Evolutionary conservation across 805 yeast genomes (phyloP).

Genomic region (Kazachstania viticola): DNA sequence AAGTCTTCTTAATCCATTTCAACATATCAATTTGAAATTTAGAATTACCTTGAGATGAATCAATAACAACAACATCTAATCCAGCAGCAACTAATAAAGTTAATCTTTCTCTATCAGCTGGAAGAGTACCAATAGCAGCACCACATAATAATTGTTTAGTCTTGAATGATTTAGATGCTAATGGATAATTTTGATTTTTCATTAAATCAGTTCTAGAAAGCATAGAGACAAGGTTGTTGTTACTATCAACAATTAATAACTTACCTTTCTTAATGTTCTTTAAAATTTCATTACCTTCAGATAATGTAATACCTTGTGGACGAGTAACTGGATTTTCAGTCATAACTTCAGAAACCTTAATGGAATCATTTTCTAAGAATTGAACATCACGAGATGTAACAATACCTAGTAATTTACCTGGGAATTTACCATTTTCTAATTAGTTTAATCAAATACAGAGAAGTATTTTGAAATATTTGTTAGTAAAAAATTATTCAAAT

Average conservation of each 20-base stretch:
- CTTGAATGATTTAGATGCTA: slow-evolving; percentile 84
- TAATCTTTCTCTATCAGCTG: slow-evolving; percentile 79
- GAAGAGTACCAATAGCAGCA: slow-evolving; percentile 95
- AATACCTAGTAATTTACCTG: slow-evolving; percentile 88
- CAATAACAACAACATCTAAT: slow-evolving; percentile 88
- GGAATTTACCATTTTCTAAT: slow-evolving; percentile 71
- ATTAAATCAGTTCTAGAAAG: slow-evolving; percentile 93
- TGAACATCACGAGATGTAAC: slow-evolving; percentile 95
- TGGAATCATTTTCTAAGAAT: slow-evolving; percentile 66
- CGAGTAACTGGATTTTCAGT: slow-evolving; percentile 82
- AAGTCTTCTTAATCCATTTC: slow-evolving; percentile 74
- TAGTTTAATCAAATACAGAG: neutral
- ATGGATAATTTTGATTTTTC: slow-evolving; percentile 87
- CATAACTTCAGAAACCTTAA: slow-evolving; percentile 71
- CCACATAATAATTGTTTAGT: slow-evolving; percentile 97
- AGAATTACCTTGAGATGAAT: slow-evolving; percentile 97
- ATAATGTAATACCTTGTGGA: slow-evolving; percentile 64
- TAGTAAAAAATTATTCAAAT: slow-evolving; percentile 10
- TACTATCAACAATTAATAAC: slow-evolving; percentile 78
- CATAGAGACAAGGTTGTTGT: slow-evolving; percentile 72
- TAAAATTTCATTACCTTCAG: slow-evolving; percentile 82
- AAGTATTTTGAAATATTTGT: slow-evolving; percentile 4
- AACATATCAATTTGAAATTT: slow-evolving; percentile 89
- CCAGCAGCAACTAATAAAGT: slow-evolving; percentile 85
- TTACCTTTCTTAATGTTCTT: slow-evolving; percentile 95